Percentiles rank a stretch among this genome's conserved stretches.
Conservation (phyloP, 441 rosid species). For the Rhodomyrtus psidioides region DNA sequence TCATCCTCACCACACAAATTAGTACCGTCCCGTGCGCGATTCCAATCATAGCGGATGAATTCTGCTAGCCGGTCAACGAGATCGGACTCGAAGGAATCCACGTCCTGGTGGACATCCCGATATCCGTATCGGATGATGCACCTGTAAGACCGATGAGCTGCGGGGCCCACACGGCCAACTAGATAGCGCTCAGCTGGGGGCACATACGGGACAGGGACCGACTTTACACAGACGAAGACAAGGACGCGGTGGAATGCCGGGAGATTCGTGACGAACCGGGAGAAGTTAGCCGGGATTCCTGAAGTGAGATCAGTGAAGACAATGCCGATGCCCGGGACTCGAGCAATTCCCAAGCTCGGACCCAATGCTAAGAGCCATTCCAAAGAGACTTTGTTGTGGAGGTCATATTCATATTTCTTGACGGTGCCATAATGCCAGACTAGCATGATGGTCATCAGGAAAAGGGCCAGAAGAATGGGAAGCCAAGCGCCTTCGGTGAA, state of each 20-base stretch:
- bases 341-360: slow-evolving; percentile 80
- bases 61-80: slow-evolving; percentile 63
- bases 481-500: slow-evolving; percentile 98
- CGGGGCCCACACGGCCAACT: slow-evolving; percentile 92
- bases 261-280: slow-evolving; percentile 93
- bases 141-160: slow-evolving; percentile 82
- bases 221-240: slow-evolving; percentile 86
- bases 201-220: slow-evolving; percentile 85
- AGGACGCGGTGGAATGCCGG: slow-evolving; percentile 95
- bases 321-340: slow-evolving; percentile 90
- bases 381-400: slow-evolving; percentile 88
- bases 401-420: slow-evolving; percentile 82
- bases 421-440: slow-evolving; percentile 93
- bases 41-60: slow-evolving; percentile 80
- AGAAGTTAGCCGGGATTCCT: slow-evolving; percentile 91
- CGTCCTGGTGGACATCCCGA: slow-evolving; percentile 96
- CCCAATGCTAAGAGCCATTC: slow-evolving; percentile 95
- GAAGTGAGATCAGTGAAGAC: slow-evolving; percentile 88
- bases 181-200: slow-evolving; percentile 88
- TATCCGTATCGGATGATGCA: slow-evolving; percentile 96
- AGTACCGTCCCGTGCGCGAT: slow-evolving; percentile 7
- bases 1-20: slow-evolving; percentile 28
- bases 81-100: slow-evolving; percentile 92
- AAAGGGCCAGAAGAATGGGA: slow-evolving; percentile 79
- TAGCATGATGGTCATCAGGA: slow-evolving; percentile 81